phyloP scores from a whole-genome alignment of 805 yeast species.

The Dipodascopsis tothii region DNA sequence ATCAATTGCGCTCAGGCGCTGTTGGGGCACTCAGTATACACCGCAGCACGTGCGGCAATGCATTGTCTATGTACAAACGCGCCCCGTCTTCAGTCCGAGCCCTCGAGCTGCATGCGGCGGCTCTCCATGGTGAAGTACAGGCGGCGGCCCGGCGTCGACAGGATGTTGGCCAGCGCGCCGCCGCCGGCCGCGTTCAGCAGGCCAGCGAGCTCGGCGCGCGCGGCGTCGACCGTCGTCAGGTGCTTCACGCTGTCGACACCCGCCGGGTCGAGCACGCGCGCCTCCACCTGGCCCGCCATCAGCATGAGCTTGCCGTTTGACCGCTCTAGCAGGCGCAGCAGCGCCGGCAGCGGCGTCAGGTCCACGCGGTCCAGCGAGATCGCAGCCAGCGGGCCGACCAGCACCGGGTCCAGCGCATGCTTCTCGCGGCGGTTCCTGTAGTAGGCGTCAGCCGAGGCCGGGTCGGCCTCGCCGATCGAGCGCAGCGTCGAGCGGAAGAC shows the following conservation, averaged over 20 bases:
- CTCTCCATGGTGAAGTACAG: conserved; percentile 70
- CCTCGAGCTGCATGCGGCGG: conserved; percentile 42
- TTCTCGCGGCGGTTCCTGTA: conserved; percentile 29
- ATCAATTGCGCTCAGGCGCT: too few species aligned
- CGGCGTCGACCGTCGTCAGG: conserved; percentile 60
- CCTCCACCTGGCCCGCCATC: conserved; percentile 79
- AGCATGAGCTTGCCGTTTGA: conserved; percentile 69
- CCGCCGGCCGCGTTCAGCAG: conserved; percentile 79
- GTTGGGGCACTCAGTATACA: too few species aligned
- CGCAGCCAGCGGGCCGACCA: conserved; percentile 81
- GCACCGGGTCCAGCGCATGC: conserved; percentile 65
- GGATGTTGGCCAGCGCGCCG: conserved; percentile 76
- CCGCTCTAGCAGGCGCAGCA: conserved; percentile 52
- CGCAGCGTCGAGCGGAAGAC: conserved; percentile 71
- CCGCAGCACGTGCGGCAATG: too few species aligned
- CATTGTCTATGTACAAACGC: too few species aligned
- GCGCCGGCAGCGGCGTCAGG: conserved; percentile 57
- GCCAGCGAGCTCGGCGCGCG: conserved; percentile 78
- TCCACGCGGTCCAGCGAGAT: conserved; percentile 61
- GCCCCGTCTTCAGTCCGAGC: too few species aligned
- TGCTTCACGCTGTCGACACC: conserved; percentile 59
- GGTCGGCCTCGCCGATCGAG: conserved; percentile 62
- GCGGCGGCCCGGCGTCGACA: conserved; percentile 58
- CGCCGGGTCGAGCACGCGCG: conserved; percentile 43
- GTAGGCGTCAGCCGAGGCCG: conserved; percentile 54